phyloP scores from a whole-genome alignment of 1,139 yeast species.

The Debaryomycetaceae sp. region DNA sequence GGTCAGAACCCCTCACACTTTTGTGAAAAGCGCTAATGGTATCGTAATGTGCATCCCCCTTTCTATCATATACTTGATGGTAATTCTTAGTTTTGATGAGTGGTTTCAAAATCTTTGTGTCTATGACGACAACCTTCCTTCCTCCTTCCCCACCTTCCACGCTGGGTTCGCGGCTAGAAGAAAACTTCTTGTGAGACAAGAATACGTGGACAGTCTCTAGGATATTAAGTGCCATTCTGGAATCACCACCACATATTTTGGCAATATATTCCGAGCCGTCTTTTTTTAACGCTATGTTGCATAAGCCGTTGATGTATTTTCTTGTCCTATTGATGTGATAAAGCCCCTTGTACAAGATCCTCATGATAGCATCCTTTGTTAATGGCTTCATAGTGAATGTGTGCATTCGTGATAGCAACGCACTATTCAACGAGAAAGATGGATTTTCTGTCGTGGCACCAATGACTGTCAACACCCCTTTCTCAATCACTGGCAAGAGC shows the following conservation, averaged over 20 bases:
- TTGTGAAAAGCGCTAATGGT: conserved; percentile 93
- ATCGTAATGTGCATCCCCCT: conserved; percentile 92
- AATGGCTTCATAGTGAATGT: conserved; percentile 78
- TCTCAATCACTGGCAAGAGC: conserved; percentile 69
- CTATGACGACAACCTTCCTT: conserved; percentile 31
- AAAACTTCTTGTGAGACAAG: conserved; percentile 31
- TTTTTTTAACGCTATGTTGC: conserved; percentile 48
- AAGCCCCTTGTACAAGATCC: conserved; percentile 62
- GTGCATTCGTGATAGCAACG: conserved; percentile 82
- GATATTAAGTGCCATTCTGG: conserved; percentile 75
- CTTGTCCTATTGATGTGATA: conserved; percentile 58
- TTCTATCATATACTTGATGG: conserved; percentile 74
- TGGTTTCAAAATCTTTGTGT: conserved; percentile 36
- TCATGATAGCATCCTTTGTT: conserved; percentile 48
- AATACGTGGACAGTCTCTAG: conserved; percentile 53
- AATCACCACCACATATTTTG: conserved; percentile 83
- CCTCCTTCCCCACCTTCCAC: conserved; percentile 16
- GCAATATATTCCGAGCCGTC: conserved; percentile 70
- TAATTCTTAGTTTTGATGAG: conserved; percentile 34
- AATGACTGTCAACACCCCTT: conserved; percentile 62
- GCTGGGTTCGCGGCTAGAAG: conserved; percentile 10
- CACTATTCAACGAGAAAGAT: conserved; percentile 84
- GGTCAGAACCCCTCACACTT: conserved; percentile 80
- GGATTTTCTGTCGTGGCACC: conserved; percentile 99
- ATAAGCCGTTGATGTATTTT: conserved; percentile 34